Evolutionary conservation across 495 filamentous ascomycete genomes (phyloP), one percentile per base, ranked within the genome.

Genomic region (Xylaria grammica): DNA sequence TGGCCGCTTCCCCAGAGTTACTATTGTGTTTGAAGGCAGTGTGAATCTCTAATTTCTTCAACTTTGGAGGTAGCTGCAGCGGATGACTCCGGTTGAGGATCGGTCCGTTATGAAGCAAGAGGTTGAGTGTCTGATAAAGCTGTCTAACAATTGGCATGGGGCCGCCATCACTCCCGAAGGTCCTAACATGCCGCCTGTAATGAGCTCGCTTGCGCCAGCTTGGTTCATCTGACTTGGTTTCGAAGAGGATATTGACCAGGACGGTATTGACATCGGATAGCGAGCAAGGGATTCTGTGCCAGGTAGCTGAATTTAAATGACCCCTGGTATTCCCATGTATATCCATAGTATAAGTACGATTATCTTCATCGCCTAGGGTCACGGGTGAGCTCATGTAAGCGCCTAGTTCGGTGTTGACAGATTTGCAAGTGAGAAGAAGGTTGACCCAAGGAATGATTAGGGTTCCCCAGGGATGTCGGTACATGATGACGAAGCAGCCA

Each of bases 71-170:
- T 17, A 40, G 34, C 36, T 40, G 32, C 20, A 55, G 52, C n/a
- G 53, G 34, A n/a, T 10, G 9, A 19, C 11, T 13, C 6, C 53
- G 53, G 36, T 34, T 42, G 22, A 56, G 53, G 24, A 56, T 27
- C 34, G 53, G 53, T 11, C 53, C 53, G 42, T 56, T 56, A 26
- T 56, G 53, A 15, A 42, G 53, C 24, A 27, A n/a, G 22, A 56
- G 36, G 36, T 56, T 56, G 32, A 56, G 22, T 27, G 36, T 56
- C 34, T 55, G 52, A 11, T 55, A 55, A 3, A 55, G 34, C 13
- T 55, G 52, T 40, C 32, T 36, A 32, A 42, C 10, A 42, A 56
- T 19, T 42, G 53, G 53, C 53, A 15, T 22, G 29, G 30, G 51
- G 51, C 30, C 51, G 30, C 51, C 51, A 26, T 4, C 0, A 4